Percentiles rank a stretch among this genome's conserved stretches.
Evolutionary conservation across 2,329 filamentous ascomycete species (phyloP).

Genomic region (Penicillium sp.): DNA sequence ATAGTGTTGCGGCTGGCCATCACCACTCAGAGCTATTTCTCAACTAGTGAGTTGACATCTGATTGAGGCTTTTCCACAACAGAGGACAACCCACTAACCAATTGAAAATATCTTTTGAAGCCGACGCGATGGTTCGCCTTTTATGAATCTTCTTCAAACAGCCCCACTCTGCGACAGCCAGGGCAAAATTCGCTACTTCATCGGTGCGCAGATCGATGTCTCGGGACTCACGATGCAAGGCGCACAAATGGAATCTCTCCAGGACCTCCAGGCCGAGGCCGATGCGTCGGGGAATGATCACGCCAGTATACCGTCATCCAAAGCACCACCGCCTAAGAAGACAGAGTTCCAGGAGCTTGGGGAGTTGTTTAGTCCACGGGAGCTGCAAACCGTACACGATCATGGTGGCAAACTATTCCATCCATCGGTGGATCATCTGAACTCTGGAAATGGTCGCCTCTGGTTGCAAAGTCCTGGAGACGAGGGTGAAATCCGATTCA

Average conservation of each 20-base stretch:
- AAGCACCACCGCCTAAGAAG: constrained; percentile 31
- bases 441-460: constrained; percentile 8
- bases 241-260: constrained; percentile 58
- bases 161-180: constrained; percentile 63
- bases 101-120: constrained; percentile 26
- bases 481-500: constrained; percentile 5
- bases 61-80: too few relatives aligned
- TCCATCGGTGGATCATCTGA: constrained; percentile 9
- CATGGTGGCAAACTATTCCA: constrained; percentile 51
- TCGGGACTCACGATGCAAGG: constrained; percentile 62
- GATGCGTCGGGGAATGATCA: constrained; percentile 12
- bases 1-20: constrained; percentile 56
- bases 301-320: not conserved
- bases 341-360: constrained; percentile 60
- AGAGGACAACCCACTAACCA: not conserved
- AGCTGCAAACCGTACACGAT: constrained; percentile 59
- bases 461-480: constrained; percentile 12
- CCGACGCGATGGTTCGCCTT: constrained; percentile 65
- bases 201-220: constrained; percentile 67
- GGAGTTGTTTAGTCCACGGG: constrained; percentile 63
- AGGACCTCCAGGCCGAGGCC: constrained; percentile 37
- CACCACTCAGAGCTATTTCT: constrained; percentile 69
- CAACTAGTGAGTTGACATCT: constrained; percentile 54
- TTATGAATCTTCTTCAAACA: constrained; percentile 69
- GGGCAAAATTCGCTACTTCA: constrained; percentile 61